Conservation (phyloP, 164 flowering plant genomes). For the Paratinospora sagittata region DNA sequence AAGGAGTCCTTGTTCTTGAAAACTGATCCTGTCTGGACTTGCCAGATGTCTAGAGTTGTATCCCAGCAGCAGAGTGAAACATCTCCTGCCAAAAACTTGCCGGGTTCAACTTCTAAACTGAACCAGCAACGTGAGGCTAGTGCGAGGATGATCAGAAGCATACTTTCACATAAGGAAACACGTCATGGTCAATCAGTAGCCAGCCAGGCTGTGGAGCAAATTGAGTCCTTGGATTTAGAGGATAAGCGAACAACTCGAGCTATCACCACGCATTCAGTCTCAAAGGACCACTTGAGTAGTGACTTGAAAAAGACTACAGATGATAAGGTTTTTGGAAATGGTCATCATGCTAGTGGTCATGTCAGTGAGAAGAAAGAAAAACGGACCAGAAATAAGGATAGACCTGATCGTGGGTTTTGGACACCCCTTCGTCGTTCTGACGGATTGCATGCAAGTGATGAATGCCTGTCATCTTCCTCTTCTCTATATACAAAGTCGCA, state of each 20-base stretch:
- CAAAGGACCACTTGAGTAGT: constrained; percentile 22
- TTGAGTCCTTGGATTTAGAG: constrained; percentile 33
- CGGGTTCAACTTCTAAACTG: constrained; percentile 34
- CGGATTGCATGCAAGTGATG: constrained; percentile 57
- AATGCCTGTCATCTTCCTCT: constrained; percentile 44
- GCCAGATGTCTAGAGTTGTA: constrained; percentile 34
- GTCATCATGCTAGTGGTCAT: constrained; percentile 28
- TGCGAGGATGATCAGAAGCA: constrained; percentile 59
- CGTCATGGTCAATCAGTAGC: constrained; percentile 8
- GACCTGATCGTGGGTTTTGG: constrained; percentile 88
- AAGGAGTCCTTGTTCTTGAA: neutral
- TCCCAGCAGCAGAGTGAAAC: constrained; percentile 28
- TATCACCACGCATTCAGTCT: constrained; percentile 25
- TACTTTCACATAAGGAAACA: constrained; percentile 5
- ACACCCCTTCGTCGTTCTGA: constrained; percentile 63
- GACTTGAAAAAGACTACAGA: constrained; percentile 46
- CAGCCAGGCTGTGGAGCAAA: constrained; percentile 36
- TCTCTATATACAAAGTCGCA: constrained; percentile 16
- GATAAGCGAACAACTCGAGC: constrained; percentile 66
- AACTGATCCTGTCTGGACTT: neutral
- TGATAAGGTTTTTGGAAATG: constrained; percentile 37
- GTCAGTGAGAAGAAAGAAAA: constrained; percentile 53
- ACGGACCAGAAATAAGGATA: constrained; percentile 62
- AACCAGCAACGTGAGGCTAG: constrained; percentile 57
- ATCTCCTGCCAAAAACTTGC: constrained; percentile 31